Conservation (phyloP, 1,139 yeast genomes). For the Saccharomyces hybrid region DNA sequence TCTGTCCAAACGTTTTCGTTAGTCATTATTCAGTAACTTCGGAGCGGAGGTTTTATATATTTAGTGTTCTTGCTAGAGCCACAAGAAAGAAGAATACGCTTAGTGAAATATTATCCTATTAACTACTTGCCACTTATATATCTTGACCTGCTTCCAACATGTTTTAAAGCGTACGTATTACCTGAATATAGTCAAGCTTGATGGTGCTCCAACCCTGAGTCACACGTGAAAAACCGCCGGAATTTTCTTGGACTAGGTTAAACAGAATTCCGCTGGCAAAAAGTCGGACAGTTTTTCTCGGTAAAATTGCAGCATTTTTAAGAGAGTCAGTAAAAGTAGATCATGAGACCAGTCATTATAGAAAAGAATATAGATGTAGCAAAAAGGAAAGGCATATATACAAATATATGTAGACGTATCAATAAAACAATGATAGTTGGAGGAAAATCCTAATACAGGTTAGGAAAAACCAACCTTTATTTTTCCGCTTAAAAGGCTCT, state of each 20-base stretch:
- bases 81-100: not conserved
- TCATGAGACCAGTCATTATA: not conserved
- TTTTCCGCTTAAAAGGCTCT: conserved; percentile 49
- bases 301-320: not conserved
- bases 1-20: conserved; percentile 50
- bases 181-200: not conserved
- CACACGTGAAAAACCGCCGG: conserved; percentile 1
- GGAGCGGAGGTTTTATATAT: not conserved
- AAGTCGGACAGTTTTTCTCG: not conserved
- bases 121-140: not conserved
- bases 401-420: not conserved
- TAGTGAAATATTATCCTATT: not conserved
- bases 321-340: not conserved
- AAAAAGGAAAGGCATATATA: not conserved
- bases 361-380: not conserved
- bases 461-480: not conserved
- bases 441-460: too few relatives aligned
- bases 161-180: not conserved
- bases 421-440: too few relatives aligned
- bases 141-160: not conserved
- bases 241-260: not conserved
- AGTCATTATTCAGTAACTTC: not conserved
- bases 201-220: not conserved
- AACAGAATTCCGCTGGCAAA: not conserved
- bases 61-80: not conserved